These are phyloP conservation scores for Zoysia pacifica DNA, from an alignment of 176 grass and related monocot genomes.

Conservation along the genomic window DNA sequence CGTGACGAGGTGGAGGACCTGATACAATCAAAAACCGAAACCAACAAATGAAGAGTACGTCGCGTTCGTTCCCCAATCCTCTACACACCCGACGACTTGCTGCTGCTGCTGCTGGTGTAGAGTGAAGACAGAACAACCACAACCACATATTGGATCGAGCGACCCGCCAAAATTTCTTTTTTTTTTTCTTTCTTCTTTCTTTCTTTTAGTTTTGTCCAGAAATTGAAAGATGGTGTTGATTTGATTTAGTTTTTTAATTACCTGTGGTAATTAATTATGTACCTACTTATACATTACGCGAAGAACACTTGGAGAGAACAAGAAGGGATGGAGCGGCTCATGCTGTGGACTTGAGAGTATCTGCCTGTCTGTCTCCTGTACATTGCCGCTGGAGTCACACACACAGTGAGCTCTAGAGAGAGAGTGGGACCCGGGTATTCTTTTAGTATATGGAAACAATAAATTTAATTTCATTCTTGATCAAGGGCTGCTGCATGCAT, in stretches of 20 bases:
- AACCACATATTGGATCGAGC: slow-evolving; percentile 9
- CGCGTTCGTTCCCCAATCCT: background rate
- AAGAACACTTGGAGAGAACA: slow-evolving; percentile 4
- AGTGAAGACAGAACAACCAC: background rate
- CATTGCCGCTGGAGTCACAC: slow-evolving; percentile 30
- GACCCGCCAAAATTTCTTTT: slow-evolving; percentile 43
- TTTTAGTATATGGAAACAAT: slow-evolving; percentile 66
- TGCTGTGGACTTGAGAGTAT: background rate
- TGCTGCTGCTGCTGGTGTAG: background rate
- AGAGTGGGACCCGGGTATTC: slow-evolving; percentile 41
- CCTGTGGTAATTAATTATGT: slow-evolving; percentile 66
- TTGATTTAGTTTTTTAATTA: slow-evolving; percentile 70
- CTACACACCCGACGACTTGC: background rate
- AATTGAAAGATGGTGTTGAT: slow-evolving; percentile 65
- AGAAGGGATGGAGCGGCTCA: background rate
- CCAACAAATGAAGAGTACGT: slow-evolving; percentile 15
- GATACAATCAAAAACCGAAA: too few relatives aligned
- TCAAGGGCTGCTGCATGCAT: background rate
- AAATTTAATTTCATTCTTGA: slow-evolving; percentile 58
- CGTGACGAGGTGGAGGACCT: slow-evolving; percentile 2
- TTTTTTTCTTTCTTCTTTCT: background rate
- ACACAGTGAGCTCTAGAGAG: background rate
- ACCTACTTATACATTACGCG: slow-evolving; percentile 56
- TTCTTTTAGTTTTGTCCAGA: slow-evolving; percentile 65
- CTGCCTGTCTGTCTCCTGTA: slow-evolving; percentile 27